phyloP scores from a whole-genome alignment of 2,329 filamentous ascomycete genomes.

The Dothistroma septosporum region DNA sequence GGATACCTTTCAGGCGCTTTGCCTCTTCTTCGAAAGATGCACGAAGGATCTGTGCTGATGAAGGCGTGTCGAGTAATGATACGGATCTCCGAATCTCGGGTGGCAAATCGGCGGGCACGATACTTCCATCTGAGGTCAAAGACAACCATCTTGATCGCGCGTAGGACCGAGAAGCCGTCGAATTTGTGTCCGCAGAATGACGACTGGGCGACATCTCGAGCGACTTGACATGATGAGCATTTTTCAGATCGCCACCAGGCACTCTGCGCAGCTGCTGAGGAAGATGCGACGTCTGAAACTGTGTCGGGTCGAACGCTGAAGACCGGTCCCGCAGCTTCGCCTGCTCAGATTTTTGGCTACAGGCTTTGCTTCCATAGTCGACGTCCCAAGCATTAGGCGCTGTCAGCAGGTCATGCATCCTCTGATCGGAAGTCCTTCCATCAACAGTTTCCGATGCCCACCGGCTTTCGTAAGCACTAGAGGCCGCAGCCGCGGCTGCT shows the following conservation, averaged over 20 bases:
- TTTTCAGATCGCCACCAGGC: slow-evolving; percentile 47
- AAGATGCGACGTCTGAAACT: slow-evolving; percentile 30
- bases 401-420: slow-evolving; percentile 28
- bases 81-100: slow-evolving; percentile 28
- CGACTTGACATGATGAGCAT: slow-evolving; percentile 45
- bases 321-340: slow-evolving; percentile 33
- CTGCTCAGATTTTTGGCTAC: not conserved
- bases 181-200: slow-evolving; percentile 39
- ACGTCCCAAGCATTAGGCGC: slow-evolving; percentile 23
- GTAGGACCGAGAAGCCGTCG: slow-evolving; percentile 19
- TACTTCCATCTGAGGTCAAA: not conserved
- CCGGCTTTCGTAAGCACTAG: not conserved
- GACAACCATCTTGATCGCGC: slow-evolving; percentile 2
- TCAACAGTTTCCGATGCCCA: slow-evolving; percentile 3
- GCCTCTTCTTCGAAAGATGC: slow-evolving; percentile 85
- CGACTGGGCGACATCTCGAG: slow-evolving; percentile 40
- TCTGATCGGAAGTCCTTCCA: slow-evolving; percentile 15
- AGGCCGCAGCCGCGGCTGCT: not conserved
- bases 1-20: slow-evolving; percentile 78
- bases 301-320: not conserved
- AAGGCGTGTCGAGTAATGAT: slow-evolving; percentile 49
- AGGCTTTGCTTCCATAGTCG: slow-evolving; percentile 5
- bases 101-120: not conserved
- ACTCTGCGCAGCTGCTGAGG: slow-evolving; percentile 42
- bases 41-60: slow-evolving; percentile 53